Evolutionary conservation across 2,329 filamentous ascomycete genomes (phyloP).

Genomic region (Sarocladiaceae sp.): DNA sequence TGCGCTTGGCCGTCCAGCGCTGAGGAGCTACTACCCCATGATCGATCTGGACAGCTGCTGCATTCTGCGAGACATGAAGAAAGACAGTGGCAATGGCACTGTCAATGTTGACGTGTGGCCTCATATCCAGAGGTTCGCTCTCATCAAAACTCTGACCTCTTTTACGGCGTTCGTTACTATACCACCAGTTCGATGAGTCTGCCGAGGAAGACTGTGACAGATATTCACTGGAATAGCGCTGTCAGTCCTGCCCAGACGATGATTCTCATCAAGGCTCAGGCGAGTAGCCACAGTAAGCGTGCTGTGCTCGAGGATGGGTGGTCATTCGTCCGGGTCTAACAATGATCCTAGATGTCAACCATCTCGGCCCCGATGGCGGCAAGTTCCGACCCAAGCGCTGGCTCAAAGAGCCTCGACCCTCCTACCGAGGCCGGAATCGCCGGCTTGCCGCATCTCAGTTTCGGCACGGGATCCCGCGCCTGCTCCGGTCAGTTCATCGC

Average conservation of each 20-base stretch:
- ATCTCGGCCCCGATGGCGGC: conserved; percentile 38
- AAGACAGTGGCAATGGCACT: conserved; percentile 34
- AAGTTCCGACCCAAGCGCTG: conserved; percentile 44
- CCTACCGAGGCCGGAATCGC: conserved; percentile 23
- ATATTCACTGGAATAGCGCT: conserved; percentile 44
- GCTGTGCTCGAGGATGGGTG: conserved; percentile 7
- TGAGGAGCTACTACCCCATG: conserved; percentile 44
- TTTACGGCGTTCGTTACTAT: conserved; percentile 49
- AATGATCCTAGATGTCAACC: conserved; percentile 34
- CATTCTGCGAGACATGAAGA: conserved; percentile 39
- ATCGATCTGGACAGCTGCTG: conserved; percentile 47
- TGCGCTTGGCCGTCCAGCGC: conserved; percentile 36
- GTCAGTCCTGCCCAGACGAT: conserved; percentile 46
- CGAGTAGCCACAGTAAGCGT: conserved; percentile 42
- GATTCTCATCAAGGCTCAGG: conserved; percentile 49
- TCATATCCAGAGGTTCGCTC: conserved; percentile 46
- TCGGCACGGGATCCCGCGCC: conserved; percentile 43
- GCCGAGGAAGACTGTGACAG: conserved; percentile 42
- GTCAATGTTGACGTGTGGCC: conserved; percentile 39
- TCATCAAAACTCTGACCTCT: conserved; percentile 50
- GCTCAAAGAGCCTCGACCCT: conserved; percentile 30
- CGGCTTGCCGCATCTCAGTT: conserved; percentile 38
- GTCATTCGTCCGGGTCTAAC: neutral
- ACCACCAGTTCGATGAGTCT: conserved; percentile 47
- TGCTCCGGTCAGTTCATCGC: conserved; percentile 47